Evolutionary conservation across 2,329 filamentous ascomycete genomes (phyloP), one percentile per base, ranked within the genome.

Genomic region (Penicillium sp.): DNA sequence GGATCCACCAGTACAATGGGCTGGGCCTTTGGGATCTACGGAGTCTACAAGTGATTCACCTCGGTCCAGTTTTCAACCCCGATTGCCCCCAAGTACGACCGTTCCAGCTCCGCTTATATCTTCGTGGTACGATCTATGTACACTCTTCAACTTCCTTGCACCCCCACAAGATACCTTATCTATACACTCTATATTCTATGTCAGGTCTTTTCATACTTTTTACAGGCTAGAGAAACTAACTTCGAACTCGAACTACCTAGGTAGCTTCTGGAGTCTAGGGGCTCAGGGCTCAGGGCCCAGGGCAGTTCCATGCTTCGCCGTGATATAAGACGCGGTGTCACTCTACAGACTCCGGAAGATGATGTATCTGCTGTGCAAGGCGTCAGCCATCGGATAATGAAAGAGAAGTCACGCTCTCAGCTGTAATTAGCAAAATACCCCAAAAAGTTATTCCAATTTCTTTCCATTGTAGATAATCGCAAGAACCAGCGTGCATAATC

Each of bases 1-100:
- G 20, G 13, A 37, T 37, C 35, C 35, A 37, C 35, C 35, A 37
- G 18, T 20, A 3, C 10, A 23, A 24, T 11, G 18, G 18, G 35
- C 18, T 37, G 35, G 35, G 35, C 18, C 18, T 24, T 27, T 27
- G 9, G 4, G 35, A 36, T 36, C 34, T 16, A 36, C 34, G 22
- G 13, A 18, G 20, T 34, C n/a, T 9, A 11, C 31, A 11, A 11
- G 4, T 34, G 31, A 6, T 34, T 34, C 31, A 34, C 16, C 31
- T 34, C 24, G 53, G 54, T 50, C 23, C n/a, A 9, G 6, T 52
- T 54, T 43, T 27, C 24, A 54, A 50, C 40, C 22, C 32, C 22
- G 24, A 44, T 41, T 39, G 48, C 47, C 22, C 18, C 31, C 35
- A 49, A 49, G 49, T 49, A 51, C 42, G 38, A 51, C 46, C 45